Conservation (phyloP, 2,329 filamentous ascomycete species). For the Penicillium oxalicum region DNA sequence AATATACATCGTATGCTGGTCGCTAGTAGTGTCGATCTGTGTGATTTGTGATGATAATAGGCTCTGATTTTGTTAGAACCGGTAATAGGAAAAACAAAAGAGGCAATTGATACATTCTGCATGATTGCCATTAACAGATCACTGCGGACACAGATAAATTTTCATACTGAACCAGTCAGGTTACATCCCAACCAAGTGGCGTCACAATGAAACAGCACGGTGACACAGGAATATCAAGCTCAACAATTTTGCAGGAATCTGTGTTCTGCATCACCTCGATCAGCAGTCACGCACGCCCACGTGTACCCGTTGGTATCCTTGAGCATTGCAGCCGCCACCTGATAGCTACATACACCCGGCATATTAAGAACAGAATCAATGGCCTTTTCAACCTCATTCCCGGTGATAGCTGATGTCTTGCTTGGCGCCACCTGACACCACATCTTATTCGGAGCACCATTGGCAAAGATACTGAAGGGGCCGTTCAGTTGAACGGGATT, state of each 20-base stretch:
- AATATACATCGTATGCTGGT: too few species aligned
- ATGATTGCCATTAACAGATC: too few species aligned
- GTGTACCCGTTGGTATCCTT: slow-evolving; percentile 1
- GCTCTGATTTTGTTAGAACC: too few species aligned
- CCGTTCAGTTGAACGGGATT: not conserved
- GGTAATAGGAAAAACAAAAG: too few species aligned
- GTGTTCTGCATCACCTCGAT: slow-evolving; percentile 4
- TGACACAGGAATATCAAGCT: too few species aligned
- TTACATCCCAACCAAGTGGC: too few species aligned
- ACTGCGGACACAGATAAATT: too few species aligned
- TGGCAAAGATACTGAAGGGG: not conserved
- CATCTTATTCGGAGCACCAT: not conserved
- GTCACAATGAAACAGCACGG: too few species aligned
- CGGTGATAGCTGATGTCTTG: not conserved
- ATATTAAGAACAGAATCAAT: not conserved
- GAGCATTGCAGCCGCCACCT: slow-evolving; percentile 4
- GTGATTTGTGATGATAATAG: too few species aligned
- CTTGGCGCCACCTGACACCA: not conserved
- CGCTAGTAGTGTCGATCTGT: too few species aligned
- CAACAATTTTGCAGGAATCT: not conserved
- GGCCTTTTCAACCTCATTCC: not conserved
- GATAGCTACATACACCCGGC: slow-evolving; percentile 1
- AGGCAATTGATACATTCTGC: too few species aligned
- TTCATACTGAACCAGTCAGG: too few species aligned
- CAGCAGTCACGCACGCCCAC: slow-evolving; percentile 4